Base-by-base conservation (phyloP, 306 rosid species). In the Leucaena leucocephala region DNA sequence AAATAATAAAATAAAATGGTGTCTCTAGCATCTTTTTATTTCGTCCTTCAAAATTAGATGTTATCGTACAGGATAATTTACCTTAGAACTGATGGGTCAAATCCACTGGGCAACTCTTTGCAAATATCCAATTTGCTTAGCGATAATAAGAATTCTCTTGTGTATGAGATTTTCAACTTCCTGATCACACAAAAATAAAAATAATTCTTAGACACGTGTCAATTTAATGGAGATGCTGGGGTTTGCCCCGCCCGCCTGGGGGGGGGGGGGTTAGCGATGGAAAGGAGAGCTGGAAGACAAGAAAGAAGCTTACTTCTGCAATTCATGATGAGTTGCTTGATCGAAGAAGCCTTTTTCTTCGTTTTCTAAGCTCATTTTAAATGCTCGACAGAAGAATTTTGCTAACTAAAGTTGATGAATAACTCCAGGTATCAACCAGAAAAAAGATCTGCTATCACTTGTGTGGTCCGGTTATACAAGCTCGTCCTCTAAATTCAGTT, bases 61-160 rank as follows among this genome's bases (percentile, higher is more conserved):
- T n/a, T 45, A 21, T 62, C 21, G 16, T 36, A 34, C 9, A 27
- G 78, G 36, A 67, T 78, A 22, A 17, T 75, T 77, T 83, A 96
- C 99, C 97, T 88, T 38, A 90, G 19, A 82, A 93, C 79, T 70
- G 97, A 89, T 81, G 33, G 93, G 78, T 96, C 97, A 81, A 93
- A 86, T 68, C 90, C 93, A 73, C 86, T 80, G 5, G 99, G 99
- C 57, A 96, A 77, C 82, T 88, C 88, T 80, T 86, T 79, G 94
- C 99, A 93, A 38, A 62, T 66, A 71, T 93, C 98, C 88, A 91
- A 88, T 67, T 86, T 91, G 54, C 94, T 89, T 8, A 96, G 57
- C 2, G 99, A 96, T 67, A 96, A 67, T 13, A 96, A 85, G 81
- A 93, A 96, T 46, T 93, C 98, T 76, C 94, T 86, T 1, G 96